Evolutionary conservation across 2,329 filamentous ascomycete genomes (phyloP), one percentile per base, ranked within the genome.

Genomic region (Penicillium glabrum): DNA sequence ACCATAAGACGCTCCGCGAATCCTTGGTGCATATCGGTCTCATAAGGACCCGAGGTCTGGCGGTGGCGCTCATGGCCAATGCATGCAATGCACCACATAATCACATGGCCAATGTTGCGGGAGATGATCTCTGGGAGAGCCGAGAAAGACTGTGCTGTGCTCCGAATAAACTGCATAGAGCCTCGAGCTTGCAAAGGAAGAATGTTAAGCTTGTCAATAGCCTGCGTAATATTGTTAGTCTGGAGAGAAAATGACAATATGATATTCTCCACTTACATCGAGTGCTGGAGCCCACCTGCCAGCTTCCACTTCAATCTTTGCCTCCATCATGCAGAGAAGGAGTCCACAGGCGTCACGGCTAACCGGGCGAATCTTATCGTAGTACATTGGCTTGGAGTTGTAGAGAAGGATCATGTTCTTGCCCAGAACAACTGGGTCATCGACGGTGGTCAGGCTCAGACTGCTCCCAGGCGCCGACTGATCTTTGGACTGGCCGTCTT

Each of bases 21-120:
- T 19, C 69, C 69, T 56, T 76, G 72, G 46, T 75, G 70, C 56
- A 76, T 75, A 51, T 77, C 75, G 56, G 74, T 78, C 65, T 89
- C 91, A 74, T 89, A 97, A 66, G 88, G 84, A 27, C 88, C 87
- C 57, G 81, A 83, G 54, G 83, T 82, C 46, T 96, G 82, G 59
- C 87, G 80, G 66, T 89, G 87, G 60, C 90, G 85, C 75, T 96
- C 89, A 55, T 87, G 84, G 49, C 89, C 88, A 75, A 93, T 96
- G 77, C 90, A 92, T 43, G 89, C 84, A 64, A 99, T 91, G 49
- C 91, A 91, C 95, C 95, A 98, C 79, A 96, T 89, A 61, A 99
- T 83, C 60, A 98, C 82, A 74, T 93, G 91, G 19, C 93, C 93
- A 66, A 97, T 87, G 69, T 95, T 96, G 71, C 91, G 88, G 3